A percentile compares a stretch with the other conserved stretches of the same genome.
phyloP scores from a whole-genome alignment of 2,329 filamentous ascomycete species.

The Pseudopyricularia javanii region DNA sequence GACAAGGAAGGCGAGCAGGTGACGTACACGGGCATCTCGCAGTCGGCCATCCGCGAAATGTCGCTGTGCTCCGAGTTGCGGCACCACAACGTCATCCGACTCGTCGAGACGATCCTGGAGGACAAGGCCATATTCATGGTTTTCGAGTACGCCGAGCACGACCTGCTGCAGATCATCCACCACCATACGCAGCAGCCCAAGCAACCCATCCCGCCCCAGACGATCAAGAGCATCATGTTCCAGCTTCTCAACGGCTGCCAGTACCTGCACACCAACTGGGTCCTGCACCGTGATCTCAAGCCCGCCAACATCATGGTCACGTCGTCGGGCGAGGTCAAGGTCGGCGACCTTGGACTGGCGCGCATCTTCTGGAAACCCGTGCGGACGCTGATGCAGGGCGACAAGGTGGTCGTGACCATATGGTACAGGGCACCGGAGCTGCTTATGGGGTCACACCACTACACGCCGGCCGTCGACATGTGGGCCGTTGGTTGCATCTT shows the following conservation, averaged over 20 bases:
- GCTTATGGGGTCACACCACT: slow-evolving; percentile 84
- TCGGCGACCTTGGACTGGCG: slow-evolving; percentile 86
- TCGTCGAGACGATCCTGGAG: slow-evolving; percentile 92
- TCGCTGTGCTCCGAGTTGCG: slow-evolving; percentile 84
- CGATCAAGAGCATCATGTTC: slow-evolving; percentile 89
- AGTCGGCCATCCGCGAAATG: slow-evolving; percentile 96
- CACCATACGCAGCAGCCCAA: slow-evolving; percentile 86
- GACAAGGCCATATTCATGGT: slow-evolving; percentile 99
- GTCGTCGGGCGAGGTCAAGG: slow-evolving; percentile 77
- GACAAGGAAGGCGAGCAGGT: slow-evolving; percentile 95
- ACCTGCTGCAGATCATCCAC: slow-evolving; percentile 94
- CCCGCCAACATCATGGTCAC: slow-evolving; percentile 99
- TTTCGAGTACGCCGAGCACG: slow-evolving; percentile 97
- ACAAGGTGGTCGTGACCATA: slow-evolving; percentile 97
- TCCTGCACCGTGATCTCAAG: slow-evolving; percentile 91
- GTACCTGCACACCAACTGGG: slow-evolving; percentile 94
- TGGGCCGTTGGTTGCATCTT: slow-evolving; percentile 99
- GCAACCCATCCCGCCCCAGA: slow-evolving; percentile 76
- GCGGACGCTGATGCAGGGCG: slow-evolving; percentile 80
- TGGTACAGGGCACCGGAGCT: slow-evolving; percentile 97
- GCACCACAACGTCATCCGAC: slow-evolving; percentile 78
- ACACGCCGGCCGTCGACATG: slow-evolving; percentile 91
- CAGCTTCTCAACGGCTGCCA: slow-evolving; percentile 90
- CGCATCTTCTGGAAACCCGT: slow-evolving; percentile 89
- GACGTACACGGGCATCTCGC: slow-evolving; percentile 93